Evolutionary conservation across 495 filamentous ascomycete species (phyloP).

Genomic region (Aspergillus sclerotiicarbonarius): DNA sequence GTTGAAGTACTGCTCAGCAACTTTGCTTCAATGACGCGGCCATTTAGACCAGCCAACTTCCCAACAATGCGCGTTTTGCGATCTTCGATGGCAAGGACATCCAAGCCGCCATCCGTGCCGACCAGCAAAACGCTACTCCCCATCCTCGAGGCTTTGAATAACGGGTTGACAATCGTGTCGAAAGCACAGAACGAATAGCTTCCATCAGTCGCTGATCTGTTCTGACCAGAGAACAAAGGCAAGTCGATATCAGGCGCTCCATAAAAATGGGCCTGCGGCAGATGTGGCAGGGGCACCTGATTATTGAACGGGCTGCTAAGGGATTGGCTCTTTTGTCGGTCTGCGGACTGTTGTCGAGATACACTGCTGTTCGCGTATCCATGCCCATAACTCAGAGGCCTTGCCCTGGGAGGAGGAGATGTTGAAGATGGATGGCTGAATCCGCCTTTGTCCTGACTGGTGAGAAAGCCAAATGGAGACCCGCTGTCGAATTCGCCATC

Average conservation of each 20-base stretch:
- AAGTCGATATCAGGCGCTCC: slow-evolving; percentile 55
- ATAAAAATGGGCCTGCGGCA: slow-evolving; percentile 74
- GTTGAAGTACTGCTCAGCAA: slow-evolving; percentile 60
- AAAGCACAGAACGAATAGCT: slow-evolving; percentile 78
- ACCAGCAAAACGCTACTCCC: slow-evolving; percentile 69
- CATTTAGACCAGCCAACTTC: slow-evolving; percentile 70
- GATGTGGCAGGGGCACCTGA: slow-evolving; percentile 73
- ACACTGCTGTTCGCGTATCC: slow-evolving; percentile 35
- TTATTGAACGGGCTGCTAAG: slow-evolving; percentile 40
- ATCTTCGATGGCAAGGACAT: slow-evolving; percentile 67
- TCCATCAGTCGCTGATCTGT: slow-evolving; percentile 45
- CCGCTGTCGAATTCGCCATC: slow-evolving; percentile 43
- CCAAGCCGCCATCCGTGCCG: slow-evolving; percentile 71
- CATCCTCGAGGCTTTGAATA: slow-evolving; percentile 44
- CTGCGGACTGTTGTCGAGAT: slow-evolving; percentile 42
- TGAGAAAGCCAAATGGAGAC: slow-evolving; percentile 43
- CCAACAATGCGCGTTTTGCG: slow-evolving; percentile 63
- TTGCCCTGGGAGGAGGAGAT: slow-evolving; percentile 45
- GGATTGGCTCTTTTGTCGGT: slow-evolving; percentile 45
- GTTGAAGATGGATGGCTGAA: slow-evolving; percentile 51
- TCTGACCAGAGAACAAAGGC: slow-evolving; percentile 27
- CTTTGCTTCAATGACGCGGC: slow-evolving; percentile 78
- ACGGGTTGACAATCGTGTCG: slow-evolving; percentile 58
- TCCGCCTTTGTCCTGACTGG: slow-evolving; percentile 40
- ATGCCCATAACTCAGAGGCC: slow-evolving; percentile 45